A percentile compares a stretch with the other conserved stretches of the same genome.
phyloP scores from a whole-genome alignment of 805 yeast species.

The Teunomyces gatunensis region DNA sequence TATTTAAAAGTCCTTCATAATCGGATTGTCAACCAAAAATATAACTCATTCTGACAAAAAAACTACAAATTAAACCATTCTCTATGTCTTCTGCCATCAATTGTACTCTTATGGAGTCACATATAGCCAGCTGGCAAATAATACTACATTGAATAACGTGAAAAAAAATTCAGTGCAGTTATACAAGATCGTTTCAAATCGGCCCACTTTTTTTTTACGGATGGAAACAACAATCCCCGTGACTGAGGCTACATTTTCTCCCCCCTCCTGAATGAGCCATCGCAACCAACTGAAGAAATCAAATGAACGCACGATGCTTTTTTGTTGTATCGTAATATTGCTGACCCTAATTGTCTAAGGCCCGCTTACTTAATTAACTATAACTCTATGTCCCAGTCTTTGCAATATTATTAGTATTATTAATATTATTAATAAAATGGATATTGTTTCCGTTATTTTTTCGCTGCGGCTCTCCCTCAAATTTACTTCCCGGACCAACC shows the following conservation, averaged over 20 bases:
- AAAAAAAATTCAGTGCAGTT: neutral
- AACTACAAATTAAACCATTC: too few species aligned
- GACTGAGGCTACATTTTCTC: neutral
- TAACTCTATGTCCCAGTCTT: neutral
- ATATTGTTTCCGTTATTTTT: neutral
- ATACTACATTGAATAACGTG: too few species aligned
- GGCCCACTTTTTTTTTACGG: neutral
- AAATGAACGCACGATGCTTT: neutral
- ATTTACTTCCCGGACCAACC: neutral
- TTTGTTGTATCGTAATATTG: neutral
- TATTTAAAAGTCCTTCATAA: neutral
- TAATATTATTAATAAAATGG: neutral
- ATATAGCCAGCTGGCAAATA: too few species aligned
- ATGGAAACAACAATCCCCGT: neutral
- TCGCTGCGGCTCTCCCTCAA: neutral
- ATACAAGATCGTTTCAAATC: neutral
- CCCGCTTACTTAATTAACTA: neutral
- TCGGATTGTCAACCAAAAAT: neutral
- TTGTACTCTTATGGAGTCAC: neutral
- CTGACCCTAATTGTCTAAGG: neutral
- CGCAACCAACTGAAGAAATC: neutral
- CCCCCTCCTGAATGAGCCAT: neutral
- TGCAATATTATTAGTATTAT: neutral
- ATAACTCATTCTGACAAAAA: neutral
- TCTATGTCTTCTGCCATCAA: neutral